phyloP scores from a whole-genome alignment of 208 protist genomes.

The Herpetomonas samuelpessoai region DNA sequence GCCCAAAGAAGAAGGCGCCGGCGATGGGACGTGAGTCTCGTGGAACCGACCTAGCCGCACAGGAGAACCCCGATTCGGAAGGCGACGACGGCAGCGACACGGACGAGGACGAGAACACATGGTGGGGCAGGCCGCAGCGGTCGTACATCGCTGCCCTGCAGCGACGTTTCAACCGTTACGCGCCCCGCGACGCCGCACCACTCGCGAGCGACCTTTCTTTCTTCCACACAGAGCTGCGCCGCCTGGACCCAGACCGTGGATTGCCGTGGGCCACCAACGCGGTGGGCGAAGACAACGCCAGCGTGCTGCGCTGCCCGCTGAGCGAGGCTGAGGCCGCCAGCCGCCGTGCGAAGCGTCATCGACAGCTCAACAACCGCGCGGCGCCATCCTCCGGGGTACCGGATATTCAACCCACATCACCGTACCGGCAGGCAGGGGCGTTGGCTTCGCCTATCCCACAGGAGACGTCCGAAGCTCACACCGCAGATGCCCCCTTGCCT shows the following conservation, averaged over 20 bases:
- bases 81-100: not conserved
- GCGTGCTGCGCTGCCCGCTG: not conserved
- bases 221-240: not conserved
- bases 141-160: slow-evolving; percentile 13
- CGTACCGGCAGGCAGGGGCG: too few relatives aligned
- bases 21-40: too few relatives aligned
- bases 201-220: not conserved
- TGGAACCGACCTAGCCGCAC: too few relatives aligned
- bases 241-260: not conserved
- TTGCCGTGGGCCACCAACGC: not conserved
- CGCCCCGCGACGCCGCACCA: not conserved
- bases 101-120: not conserved
- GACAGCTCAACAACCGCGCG: too few relatives aligned
- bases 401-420: too few relatives aligned
- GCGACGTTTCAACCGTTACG: slow-evolving; percentile 6
- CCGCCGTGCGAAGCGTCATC: too few relatives aligned
- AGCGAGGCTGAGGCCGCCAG: too few relatives aligned
- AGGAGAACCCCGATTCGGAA: not conserved
- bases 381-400: too few relatives aligned
- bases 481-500: too few relatives aligned
- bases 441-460: too few relatives aligned
- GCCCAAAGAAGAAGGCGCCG: too few relatives aligned
- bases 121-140: slow-evolving; percentile 2
- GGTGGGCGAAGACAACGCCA: not conserved
- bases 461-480: too few relatives aligned